Evolutionary conservation across 73 alveolate genomes (phyloP).

Genomic region (Diophrys sp.): DNA sequence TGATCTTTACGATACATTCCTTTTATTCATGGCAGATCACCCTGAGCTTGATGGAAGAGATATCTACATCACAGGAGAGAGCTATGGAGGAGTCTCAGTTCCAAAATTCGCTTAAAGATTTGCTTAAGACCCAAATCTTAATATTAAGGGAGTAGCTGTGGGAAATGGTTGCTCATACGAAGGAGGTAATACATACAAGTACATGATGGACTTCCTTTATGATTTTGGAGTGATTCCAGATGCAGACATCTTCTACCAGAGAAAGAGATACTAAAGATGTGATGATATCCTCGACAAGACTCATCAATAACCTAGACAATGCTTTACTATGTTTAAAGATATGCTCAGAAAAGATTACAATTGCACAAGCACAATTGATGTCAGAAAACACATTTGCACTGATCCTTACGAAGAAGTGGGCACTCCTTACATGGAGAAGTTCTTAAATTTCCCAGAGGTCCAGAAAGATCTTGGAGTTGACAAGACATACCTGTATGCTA

Average conservation of each 20-base stretch:
- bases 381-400: neutral
- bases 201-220: neutral
- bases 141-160: slow-evolving; percentile 68
- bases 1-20: slow-evolving; percentile 40
- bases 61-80: slow-evolving; percentile 83
- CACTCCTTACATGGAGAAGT: neutral
- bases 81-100: slow-evolving; percentile 91
- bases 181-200: neutral
- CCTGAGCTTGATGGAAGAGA: slow-evolving; percentile 66
- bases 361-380: neutral
- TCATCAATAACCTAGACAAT: neutral
- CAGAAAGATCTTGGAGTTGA: neutral
- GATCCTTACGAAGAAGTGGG: neutral
- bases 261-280: neutral
- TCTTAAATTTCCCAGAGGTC: neutral
- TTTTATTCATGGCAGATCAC: slow-evolving; percentile 63
- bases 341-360: neutral
- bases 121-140: slow-evolving; percentile 56
- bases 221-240: neutral
- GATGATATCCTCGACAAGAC: neutral
- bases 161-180: slow-evolving; percentile 80
- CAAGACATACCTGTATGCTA: neutral
- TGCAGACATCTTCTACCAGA: neutral
- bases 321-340: neutral
- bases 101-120: slow-evolving; percentile 74